Evolutionary conservation across 345 rosid genomes (phyloP), one percentile per base, ranked within the genome.

Genomic region (Alliaria petiolata): DNA sequence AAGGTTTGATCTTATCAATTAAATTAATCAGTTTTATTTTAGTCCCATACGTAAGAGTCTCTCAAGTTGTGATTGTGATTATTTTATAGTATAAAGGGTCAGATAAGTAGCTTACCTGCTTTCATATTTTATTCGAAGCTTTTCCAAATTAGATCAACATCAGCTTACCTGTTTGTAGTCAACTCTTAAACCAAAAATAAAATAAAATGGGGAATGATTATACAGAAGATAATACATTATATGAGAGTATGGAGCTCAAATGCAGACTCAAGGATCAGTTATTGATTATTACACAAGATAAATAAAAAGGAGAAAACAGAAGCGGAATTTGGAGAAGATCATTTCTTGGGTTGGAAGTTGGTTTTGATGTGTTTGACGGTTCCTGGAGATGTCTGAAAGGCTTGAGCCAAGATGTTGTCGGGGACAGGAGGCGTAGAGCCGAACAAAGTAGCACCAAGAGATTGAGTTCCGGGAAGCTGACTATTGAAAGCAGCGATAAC

Each of bases 391-490:
- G 85, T 56, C 71, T 86, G 90, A 77, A 87, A 87, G 0, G 86
- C 85, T 62, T 62, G 82, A 46, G 83, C 47, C 73, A 87, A 64
- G 30, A 87, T 83, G 19, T 78, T 58, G 10, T 78, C 78, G 4
- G 90, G 87, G 39, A 87, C 81, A 2, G 82, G 11, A 8, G 93
- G 90, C 0, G 76, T 62, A 33, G 88, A 70, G 0, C 70, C 79
- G 17, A 87, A 84, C 55, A 85, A 53, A 20, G 93, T 63, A 28
- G 70, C 62, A 19, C 83, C 81, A 33, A 87, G 71, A 39, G 84
- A 72, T 31, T 85, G 88, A 53, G 88, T 85, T 3, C 90, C 93
- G 6, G 88, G 83, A n/a, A 85, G 45, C 66, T 87, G 93, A 77
- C 93, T 87, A 62, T 85, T 84, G 62, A 87, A 87, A 53, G 84